Percentiles rank a stretch among this genome's conserved stretches.
Evolutionary conservation across 2,329 filamentous ascomycete genomes (phyloP).

Genomic region (Gaeumannomyces sp.): DNA sequence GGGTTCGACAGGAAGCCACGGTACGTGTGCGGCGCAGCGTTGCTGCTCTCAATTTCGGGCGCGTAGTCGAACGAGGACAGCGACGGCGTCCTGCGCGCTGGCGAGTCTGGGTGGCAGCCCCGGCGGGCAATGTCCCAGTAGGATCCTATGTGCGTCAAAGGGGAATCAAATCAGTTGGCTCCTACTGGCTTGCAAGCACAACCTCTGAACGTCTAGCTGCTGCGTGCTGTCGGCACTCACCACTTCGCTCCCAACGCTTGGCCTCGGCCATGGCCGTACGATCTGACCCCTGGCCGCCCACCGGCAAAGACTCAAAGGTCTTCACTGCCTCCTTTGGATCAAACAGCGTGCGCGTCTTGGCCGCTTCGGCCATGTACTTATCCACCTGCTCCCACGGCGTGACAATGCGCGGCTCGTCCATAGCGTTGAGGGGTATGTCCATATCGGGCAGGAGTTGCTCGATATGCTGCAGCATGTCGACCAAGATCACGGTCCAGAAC

Average conservation of each 20-base stretch:
- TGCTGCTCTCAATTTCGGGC: constrained; percentile 38
- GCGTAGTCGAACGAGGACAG: constrained; percentile 38
- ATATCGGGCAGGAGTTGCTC: constrained; percentile 56
- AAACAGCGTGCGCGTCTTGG: constrained; percentile 37
- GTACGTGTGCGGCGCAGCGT: constrained; percentile 42
- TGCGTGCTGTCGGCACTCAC: constrained; percentile 26
- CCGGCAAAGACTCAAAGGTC: constrained; percentile 37
- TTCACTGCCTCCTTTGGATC: constrained; percentile 37
- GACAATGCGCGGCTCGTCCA: constrained; percentile 61
- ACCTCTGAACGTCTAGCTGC: not conserved
- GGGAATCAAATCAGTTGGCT: not conserved
- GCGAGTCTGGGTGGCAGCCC: constrained; percentile 57
- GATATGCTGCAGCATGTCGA: constrained; percentile 46
- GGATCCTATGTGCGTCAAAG: constrained; percentile 30
- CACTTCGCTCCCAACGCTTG: constrained; percentile 46
- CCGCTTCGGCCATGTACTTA: constrained; percentile 45
- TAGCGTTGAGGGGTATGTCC: constrained; percentile 60
- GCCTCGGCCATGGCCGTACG: constrained; percentile 27
- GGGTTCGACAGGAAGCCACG: constrained; percentile 55
- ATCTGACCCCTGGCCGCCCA: constrained; percentile 29
- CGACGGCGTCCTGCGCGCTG: constrained; percentile 43
- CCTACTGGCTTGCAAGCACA: not conserved
- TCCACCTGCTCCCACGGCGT: constrained; percentile 58
- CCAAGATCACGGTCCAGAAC: constrained; percentile 54
- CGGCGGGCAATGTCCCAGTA: constrained; percentile 54